These are phyloP conservation scores for Mollisia scopiformis DNA, from an alignment of 2,329 filamentous ascomycete species.

Conservation along the genomic window DNA sequence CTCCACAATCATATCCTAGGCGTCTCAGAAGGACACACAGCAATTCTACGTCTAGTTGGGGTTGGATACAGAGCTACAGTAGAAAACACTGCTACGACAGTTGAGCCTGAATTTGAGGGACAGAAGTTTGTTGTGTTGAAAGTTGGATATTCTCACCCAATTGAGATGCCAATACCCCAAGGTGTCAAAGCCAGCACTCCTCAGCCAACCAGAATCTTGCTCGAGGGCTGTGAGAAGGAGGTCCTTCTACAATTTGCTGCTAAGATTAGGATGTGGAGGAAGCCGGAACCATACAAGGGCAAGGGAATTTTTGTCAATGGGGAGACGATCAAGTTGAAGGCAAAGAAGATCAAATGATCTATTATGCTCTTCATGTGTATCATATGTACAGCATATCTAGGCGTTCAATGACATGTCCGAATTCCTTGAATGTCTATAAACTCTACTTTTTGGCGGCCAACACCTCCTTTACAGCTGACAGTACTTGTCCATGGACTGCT, in stretches of 20 bases:
- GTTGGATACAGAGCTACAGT: conserved; percentile 93
- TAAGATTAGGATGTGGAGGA: conserved; percentile 83
- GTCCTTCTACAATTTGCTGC: conserved; percentile 91
- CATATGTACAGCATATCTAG: conserved; percentile 28
- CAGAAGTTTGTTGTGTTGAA: conserved; percentile 92
- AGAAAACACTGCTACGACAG: conserved; percentile 74
- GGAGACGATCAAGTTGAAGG: conserved; percentile 97
- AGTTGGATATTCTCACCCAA: conserved; percentile 94
- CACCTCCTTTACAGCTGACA: conserved; percentile 82
- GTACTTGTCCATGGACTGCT: conserved; percentile 73
- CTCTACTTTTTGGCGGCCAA: conserved; percentile 49
- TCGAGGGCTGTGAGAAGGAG: conserved; percentile 87
- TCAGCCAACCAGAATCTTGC: conserved; percentile 85
- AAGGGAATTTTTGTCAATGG: conserved; percentile 99
- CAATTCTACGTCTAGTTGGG: conserved; percentile 88
- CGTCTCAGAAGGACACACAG: conserved; percentile 94
- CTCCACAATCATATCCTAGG: conserved; percentile 89
- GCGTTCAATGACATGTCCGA: conserved; percentile 7
- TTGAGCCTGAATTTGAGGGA: conserved; percentile 68
- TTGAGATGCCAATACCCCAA: conserved; percentile 82
- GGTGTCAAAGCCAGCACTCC: conserved; percentile 87
- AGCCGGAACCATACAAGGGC: conserved; percentile 97
- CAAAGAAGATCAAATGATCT: conserved; percentile 89
- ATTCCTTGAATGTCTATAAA: neutral
- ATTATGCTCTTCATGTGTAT: conserved; percentile 25